These are phyloP conservation scores for Yamadazyma akitaensis DNA, from an alignment of 805 yeast genomes.

Conservation along the genomic window DNA sequence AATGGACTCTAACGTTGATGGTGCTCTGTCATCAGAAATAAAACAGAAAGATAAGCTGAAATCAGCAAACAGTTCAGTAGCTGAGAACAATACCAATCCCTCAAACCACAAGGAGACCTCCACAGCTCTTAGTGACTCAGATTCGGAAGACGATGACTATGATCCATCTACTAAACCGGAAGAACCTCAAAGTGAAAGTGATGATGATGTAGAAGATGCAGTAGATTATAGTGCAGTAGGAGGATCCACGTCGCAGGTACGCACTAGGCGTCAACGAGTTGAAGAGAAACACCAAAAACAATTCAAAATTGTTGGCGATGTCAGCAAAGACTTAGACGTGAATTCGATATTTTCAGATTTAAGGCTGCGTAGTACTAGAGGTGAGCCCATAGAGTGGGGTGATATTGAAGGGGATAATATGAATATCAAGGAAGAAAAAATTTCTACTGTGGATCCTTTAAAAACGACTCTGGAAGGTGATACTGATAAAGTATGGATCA, in stretches of 20 bases:
- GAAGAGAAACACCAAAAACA: constrained; percentile 26
- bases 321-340: constrained; percentile 23
- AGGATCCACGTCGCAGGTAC: constrained; percentile 51
- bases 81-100: neutral
- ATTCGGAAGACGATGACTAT: constrained; percentile 27
- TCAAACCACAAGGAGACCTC: neutral
- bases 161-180: constrained; percentile 24
- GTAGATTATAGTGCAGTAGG: constrained; percentile 53
- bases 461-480: constrained; percentile 6
- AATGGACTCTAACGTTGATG: neutral
- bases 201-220: constrained; percentile 26
- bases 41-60: neutral
- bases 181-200: constrained; percentile 26
- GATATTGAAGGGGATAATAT: neutral
- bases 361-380: constrained; percentile 13
- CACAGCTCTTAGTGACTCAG: neutral
- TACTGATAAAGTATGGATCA: constrained; percentile 63
- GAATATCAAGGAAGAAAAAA: constrained; percentile 1
- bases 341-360: constrained; percentile 29
- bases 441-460: constrained; percentile 5
- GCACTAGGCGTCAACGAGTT: constrained; percentile 63
- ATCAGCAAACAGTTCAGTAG: neutral
- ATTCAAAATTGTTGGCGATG: constrained; percentile 8
- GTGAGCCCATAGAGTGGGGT: constrained; percentile 12
- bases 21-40: neutral